A percentile compares a stretch with the other conserved stretches of the same genome.
These are phyloP conservation scores for Eimeria mitis DNA, from an alignment of 169 alveolate species.

Conservation along the genomic window DNA sequence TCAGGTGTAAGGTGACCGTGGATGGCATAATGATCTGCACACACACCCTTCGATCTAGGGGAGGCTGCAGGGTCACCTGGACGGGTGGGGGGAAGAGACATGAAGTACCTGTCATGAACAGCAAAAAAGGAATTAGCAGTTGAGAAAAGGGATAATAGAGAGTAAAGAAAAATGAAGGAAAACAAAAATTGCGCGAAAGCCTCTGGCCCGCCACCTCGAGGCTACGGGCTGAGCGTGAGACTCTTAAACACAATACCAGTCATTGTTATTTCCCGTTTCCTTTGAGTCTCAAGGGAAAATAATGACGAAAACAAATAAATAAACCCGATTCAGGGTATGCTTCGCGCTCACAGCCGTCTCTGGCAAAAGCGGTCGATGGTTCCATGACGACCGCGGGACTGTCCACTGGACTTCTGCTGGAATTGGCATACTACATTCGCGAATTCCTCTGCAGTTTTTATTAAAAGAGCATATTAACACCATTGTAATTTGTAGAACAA, in stretches of 20 bases:
- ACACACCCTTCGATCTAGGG: background rate
- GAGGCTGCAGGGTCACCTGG: slow-evolving; percentile 25
- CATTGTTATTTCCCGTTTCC: background rate
- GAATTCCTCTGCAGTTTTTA: background rate
- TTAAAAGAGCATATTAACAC: background rate
- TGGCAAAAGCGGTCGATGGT: slow-evolving; percentile 15
- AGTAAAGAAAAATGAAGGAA: background rate
- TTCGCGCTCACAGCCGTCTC: background rate
- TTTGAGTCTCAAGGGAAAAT: background rate
- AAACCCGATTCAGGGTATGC: background rate
- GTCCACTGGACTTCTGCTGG: background rate
- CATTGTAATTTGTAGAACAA: background rate
- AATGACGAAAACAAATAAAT: background rate
- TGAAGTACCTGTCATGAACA: background rate
- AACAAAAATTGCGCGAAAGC: background rate
- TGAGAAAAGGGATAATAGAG: background rate
- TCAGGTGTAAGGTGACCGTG: background rate
- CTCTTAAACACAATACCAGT: background rate
- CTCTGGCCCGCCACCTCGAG: background rate
- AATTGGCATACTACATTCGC: background rate
- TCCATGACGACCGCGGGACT: background rate
- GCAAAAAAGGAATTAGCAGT: background rate
- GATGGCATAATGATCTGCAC: background rate
- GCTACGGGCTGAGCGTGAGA: background rate
- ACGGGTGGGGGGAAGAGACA: background rate